Base-by-base conservation (phyloP, 345 rosid genomes). In the Lepidium aucheri region DNA sequence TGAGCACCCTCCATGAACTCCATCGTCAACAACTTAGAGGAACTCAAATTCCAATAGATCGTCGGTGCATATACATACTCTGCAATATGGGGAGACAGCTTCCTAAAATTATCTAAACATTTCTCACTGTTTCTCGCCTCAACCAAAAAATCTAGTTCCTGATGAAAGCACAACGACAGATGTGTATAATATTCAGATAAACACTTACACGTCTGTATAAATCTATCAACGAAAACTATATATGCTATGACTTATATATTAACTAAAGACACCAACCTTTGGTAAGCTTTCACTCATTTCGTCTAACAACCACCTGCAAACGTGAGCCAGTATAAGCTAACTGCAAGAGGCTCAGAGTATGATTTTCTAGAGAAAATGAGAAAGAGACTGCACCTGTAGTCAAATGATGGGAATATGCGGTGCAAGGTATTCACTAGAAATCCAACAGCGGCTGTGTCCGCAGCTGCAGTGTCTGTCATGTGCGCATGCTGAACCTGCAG, bases 1-100 rank as follows among this genome's bases (percentile, higher is more conserved):
- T 85, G 90, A 47, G 86, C 96, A 76, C 92, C 97, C 51, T 94
- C 99, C 64, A 94, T 88, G 78, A 81, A 94, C 76, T 94, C 99
- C 99, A 94, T 94, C 32, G 84, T 86, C 72, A 94, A 76, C 72
- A 94, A 73, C 81, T 85, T 94, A 55, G 96, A 82, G 70, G 97
- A 79, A 72, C 91, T 90, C 73, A 88, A 77, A 65, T 79, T 85
- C 99, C 99, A 94, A 65, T 81, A 60, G 40, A 94, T 78, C 59
- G 76, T 77, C 33, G 99, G 99, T 8, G 95, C 91, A 74, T 94
- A 88, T 55, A 90, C 81, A 70, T 69, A 82, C 35, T 80, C 87
- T 50, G 97, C 96, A 76, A 90, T 81, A 73, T 83, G 89, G 63
- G 99, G 96, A 77, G 99, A 94, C 26, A 79, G 63, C 88, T 80